Evolutionary conservation across 2,329 filamentous ascomycete genomes (phyloP), one percentile per base, ranked within the genome.

Genomic region (Colletotrichum sp.): DNA sequence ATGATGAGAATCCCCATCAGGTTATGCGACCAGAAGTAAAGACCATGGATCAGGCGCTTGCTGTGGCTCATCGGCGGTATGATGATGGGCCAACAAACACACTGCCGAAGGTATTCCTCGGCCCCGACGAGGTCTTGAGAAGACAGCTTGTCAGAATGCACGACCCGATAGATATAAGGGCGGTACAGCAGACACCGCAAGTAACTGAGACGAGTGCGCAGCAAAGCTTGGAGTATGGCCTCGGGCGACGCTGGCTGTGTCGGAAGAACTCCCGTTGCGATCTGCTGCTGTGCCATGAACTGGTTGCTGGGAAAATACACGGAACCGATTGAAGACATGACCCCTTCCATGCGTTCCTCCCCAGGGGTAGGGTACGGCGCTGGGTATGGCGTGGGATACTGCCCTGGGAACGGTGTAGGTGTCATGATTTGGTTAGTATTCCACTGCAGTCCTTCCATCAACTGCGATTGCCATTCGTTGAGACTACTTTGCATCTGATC

Each of bases 1-100:
- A 93, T 84, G 61, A 93, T 79, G 28, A 93, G 83, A 28, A 92
- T 89, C 5, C 89, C 89, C 60, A 93, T 85, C 57, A 93, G 86
- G 75, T 91, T 92, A 78, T 93, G 91, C 11, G 90, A 91, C 89
- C 91, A 93, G 70, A 91, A 90, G 79, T 92, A 93, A 2, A 90
- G 79, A 72, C 89, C 88, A 1, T 91, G 91, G 1, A 93, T 83
- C 7, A 93, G 85, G 44, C 91, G 84, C 82, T 93, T 93, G 80
- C 88, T 88, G 69, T 88, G 85, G 76, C 88, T 89, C 1, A 89
- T 86, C 0, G 91, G 91, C 9, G 89, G 88, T 83, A 92, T 87
- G 27, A 88, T 86, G 28, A 93, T 85, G 2, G 91, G 91, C 91
- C 91, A 93, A 72, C 89, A 86, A 16, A 93, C 83, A n/a, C 87